Evolutionary conservation across 768 basidiomycete species (phyloP).

Genomic region (Mycena olivaceomarginata): DNA sequence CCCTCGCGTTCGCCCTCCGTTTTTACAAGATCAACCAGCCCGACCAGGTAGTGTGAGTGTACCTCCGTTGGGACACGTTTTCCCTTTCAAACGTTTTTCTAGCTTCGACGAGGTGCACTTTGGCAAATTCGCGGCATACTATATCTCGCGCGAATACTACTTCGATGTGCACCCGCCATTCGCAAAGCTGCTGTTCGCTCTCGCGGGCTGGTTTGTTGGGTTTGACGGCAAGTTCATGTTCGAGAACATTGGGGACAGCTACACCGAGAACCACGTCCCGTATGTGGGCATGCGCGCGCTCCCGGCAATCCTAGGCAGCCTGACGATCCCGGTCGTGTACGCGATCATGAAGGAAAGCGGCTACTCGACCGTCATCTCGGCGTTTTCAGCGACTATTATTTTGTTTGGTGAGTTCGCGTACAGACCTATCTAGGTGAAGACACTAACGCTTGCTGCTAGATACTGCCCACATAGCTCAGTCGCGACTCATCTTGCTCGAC

Average conservation of each 20-base stretch:
- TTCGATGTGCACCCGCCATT: conserved; percentile 99
- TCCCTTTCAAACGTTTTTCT: conserved; percentile 16
- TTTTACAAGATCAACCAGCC: conserved; percentile 97
- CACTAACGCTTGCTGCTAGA: conserved; percentile 67
- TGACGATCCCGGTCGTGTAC: conserved; percentile 94
- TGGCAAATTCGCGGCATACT: conserved; percentile 97
- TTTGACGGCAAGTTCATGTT: conserved; percentile 97
- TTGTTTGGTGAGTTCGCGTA: conserved; percentile 85
- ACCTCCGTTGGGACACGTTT: conserved; percentile 13
- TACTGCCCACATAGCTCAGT: conserved; percentile 96
- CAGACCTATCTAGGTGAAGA: neutral
- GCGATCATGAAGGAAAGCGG: conserved; percentile 99
- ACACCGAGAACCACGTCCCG: conserved; percentile 90
- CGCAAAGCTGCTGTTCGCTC: conserved; percentile 95
- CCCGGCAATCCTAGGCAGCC: conserved; percentile 92
- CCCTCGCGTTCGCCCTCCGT: conserved; percentile 87
- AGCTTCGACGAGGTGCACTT: conserved; percentile 99
- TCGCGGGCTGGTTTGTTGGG: conserved; percentile 97
- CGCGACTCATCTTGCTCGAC: conserved; percentile 97
- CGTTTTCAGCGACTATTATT: conserved; percentile 91
- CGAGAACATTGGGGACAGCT: conserved; percentile 96
- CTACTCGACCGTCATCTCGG: conserved; percentile 92
- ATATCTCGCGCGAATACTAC: conserved; percentile 95
- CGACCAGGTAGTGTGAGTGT: conserved; percentile 93
- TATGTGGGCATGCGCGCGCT: conserved; percentile 96